These are phyloP conservation scores for Musa balbisiana DNA, from an alignment of 202 grass and related monocot genomes.

Conservation along the genomic window DNA sequence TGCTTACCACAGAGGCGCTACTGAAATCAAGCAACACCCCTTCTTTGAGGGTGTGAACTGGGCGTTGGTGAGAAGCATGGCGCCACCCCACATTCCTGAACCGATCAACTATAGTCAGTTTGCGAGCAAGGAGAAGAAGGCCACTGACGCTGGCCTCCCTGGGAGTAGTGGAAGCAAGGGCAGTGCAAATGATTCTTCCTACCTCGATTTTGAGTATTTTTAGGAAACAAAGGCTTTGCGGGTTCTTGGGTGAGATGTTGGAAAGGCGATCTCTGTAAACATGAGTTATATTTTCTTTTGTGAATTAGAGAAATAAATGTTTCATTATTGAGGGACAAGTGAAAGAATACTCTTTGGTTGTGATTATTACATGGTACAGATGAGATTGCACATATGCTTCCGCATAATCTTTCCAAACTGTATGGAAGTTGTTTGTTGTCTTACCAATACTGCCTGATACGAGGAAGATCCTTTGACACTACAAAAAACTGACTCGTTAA, in stretches of 20 bases:
- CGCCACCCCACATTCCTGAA: not conserved
- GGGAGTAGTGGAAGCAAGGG: conserved; percentile 23
- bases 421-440: too few relatives aligned
- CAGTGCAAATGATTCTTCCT: conserved; percentile 41
- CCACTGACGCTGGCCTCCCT: not conserved
- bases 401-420: too few relatives aligned
- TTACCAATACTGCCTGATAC: too few relatives aligned
- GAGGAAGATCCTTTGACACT: too few relatives aligned
- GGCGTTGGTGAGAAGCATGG: conserved; percentile 3
- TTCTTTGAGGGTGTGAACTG: conserved; percentile 13
- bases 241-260: not conserved
- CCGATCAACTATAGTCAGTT: not conserved
- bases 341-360: too few relatives aligned
- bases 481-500: too few relatives aligned
- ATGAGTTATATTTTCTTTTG: too few relatives aligned
- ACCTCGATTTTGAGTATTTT: conserved; percentile 71
- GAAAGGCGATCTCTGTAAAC: not conserved
- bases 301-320: too few relatives aligned
- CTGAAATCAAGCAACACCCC: conserved; percentile 1
- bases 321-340: too few relatives aligned
- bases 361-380: too few relatives aligned
- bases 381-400: too few relatives aligned
- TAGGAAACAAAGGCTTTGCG: conserved; percentile 15
- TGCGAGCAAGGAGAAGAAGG: not conserved
- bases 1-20: not conserved